Evolutionary conservation across 2,329 filamentous ascomycete genomes (phyloP).

Genomic region (Alternaria sp.): DNA sequence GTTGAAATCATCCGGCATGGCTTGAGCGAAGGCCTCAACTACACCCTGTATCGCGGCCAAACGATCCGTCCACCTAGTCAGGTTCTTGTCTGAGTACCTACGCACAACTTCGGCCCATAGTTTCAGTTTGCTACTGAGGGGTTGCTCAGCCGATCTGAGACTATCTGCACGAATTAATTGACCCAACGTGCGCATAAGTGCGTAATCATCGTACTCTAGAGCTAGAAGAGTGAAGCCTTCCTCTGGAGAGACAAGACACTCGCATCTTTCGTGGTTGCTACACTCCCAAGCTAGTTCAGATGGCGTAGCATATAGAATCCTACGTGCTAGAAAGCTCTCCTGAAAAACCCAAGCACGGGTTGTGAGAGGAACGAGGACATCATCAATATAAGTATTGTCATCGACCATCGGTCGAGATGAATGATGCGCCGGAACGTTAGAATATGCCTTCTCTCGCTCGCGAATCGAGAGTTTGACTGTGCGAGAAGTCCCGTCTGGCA

Average conservation of each 20-base stretch:
- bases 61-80: slow-evolving; percentile 6
- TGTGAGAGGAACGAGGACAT: background rate
- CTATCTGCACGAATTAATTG: background rate
- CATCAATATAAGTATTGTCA: background rate
- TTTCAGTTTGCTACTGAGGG: background rate
- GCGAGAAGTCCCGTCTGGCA: background rate
- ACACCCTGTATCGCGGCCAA: slow-evolving; percentile 8
- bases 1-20: background rate
- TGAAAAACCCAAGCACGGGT: slow-evolving; percentile 5
- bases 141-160: background rate
- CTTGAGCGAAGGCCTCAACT: background rate
- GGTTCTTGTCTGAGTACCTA: background rate
- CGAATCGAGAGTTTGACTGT: slow-evolving; percentile 1
- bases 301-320: slow-evolving; percentile 9
- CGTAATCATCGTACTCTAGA: background rate
- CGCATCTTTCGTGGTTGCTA: background rate
- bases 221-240: background rate
- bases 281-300: slow-evolving; percentile 7
- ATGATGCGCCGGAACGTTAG: background rate
- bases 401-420: background rate
- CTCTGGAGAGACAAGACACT: background rate
- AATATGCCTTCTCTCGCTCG: background rate
- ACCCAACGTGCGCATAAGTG: background rate
- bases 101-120: background rate
- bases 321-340: background rate